Evolutionary conservation across 148 eudicot species (phyloP), one percentile per base, ranked within the genome.

Genomic region (Spergularia bocconei): DNA sequence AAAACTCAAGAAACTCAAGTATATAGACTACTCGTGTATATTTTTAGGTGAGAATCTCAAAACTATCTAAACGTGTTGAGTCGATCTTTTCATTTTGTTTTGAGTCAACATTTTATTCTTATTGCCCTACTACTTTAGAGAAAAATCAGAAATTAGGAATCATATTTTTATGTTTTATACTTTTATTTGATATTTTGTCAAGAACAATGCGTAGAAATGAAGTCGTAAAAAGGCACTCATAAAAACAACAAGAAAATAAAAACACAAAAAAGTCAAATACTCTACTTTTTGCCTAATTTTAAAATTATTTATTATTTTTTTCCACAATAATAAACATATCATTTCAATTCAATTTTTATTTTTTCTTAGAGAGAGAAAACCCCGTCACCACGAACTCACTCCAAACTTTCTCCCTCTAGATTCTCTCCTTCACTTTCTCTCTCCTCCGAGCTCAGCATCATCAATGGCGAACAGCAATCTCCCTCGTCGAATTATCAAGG

Each of bases 401-500:
- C 17, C 11, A 29, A 29, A 29, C 7, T 51, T 19, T 64, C 71
- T 71, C 72, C 15, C 63, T 56, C 80, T 54, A 71, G 65, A 64
- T 63, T 79, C 60, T 59, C 72, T 72, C 82, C 55, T 2, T n/a
- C n/a, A n/a, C 75, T 54, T 20, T 50, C 61, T 63, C 75, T 64
- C 70, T 63, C 80, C 38, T 71, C 69, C 5, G 7, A 44, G 48
- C 48, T 44, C 48, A 9, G 8, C 48, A 9, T 29, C 68, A 4
- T 72, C 71, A 11, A 81, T 81, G 84, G 84, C 84, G 67, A 81
- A 81, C 78, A 77, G 81, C 74, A 81, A 81, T 69, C 41, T 81
- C 4, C 84, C 84, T 73, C 84, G 84, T 0, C 73, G 84, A 77
- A 81, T 81, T 63, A 81, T 81, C 78, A 81, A 81, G 84, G 84